A percentile compares a stretch with the other conserved stretches of the same genome.
Evolutionary conservation across 306 rosid species (phyloP).

Genomic region (Calophaca sinica): DNA sequence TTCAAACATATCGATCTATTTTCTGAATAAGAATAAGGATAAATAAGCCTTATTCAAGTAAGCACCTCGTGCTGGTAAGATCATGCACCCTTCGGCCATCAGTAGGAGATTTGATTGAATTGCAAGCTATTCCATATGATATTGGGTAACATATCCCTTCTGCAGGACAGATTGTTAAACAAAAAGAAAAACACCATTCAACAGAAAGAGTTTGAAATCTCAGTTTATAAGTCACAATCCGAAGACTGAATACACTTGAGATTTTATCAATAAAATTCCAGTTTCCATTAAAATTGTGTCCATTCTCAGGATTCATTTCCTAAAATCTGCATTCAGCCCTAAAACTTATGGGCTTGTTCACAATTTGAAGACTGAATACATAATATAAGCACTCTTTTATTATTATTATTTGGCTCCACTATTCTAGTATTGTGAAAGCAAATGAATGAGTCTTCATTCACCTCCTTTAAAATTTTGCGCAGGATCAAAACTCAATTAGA

Average conservation of each 20-base stretch:
- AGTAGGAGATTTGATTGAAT: constrained; percentile 59
- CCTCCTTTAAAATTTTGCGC: not conserved
- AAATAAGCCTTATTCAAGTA: constrained; percentile 30
- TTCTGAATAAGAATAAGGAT: constrained; percentile 30
- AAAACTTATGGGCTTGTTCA: not conserved
- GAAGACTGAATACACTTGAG: not conserved
- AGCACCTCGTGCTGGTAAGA: constrained; percentile 61
- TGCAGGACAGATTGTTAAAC: constrained; percentile 50
- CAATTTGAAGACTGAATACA: constrained; percentile 27
- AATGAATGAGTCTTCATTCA: constrained; percentile 17
- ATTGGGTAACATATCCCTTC: constrained; percentile 70
- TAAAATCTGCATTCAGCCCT: constrained; percentile 28
- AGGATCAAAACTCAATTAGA: not conserved
- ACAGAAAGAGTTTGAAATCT: constrained; percentile 31
- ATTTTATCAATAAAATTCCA: constrained; percentile 21
- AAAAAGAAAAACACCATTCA: constrained; percentile 45
- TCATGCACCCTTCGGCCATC: constrained; percentile 65
- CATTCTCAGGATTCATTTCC: constrained; percentile 1
- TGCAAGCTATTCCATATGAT: constrained; percentile 58
- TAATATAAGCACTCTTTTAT: not conserved
- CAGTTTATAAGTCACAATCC: not conserved
- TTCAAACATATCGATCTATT: constrained; percentile 18
- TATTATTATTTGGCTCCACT: not conserved
- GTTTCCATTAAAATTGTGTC: not conserved
- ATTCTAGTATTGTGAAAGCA: constrained; percentile 1